A percentile compares a stretch with the other conserved stretches of the same genome.
phyloP scores from a whole-genome alignment of 2,329 filamentous ascomycete genomes.

The Penicillium carneum region DNA sequence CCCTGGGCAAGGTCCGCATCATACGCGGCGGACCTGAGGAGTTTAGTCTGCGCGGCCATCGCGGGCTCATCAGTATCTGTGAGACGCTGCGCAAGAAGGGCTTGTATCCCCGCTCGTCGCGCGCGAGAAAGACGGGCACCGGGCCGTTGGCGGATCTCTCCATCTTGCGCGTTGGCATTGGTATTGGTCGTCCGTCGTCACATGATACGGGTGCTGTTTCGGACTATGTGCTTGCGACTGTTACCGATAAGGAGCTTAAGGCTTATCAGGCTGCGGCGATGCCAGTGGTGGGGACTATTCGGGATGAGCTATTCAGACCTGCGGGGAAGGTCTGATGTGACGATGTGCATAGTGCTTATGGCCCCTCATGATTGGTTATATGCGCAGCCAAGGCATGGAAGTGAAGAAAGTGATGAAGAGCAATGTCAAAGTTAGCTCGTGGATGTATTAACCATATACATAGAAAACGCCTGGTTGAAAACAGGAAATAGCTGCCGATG shows the following conservation, averaged over 20 bases:
- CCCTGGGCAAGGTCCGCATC: conserved; percentile 71
- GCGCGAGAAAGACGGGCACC: conserved; percentile 1
- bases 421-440: conserved; percentile 17
- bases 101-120: conserved; percentile 45
- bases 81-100: conserved; percentile 58
- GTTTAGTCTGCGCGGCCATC: conserved; percentile 72
- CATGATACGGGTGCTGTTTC: conserved; percentile 73
- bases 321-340: conserved; percentile 3
- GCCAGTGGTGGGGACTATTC: conserved; percentile 61
- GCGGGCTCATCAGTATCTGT: conserved; percentile 74
- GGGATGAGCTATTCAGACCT: conserved; percentile 53
- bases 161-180: conserved; percentile 73
- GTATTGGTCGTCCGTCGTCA: conserved; percentile 80
- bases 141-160: conserved; percentile 38
- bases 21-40: conserved; percentile 63
- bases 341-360: neutral
- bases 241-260: conserved; percentile 62
- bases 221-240: conserved; percentile 76
- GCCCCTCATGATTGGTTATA: neutral
- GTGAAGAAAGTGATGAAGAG: conserved; percentile 4
- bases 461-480: conserved; percentile 14
- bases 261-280: conserved; percentile 59
- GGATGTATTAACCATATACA: conserved; percentile 25
- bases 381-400: neutral
- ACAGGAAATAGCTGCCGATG: conserved; percentile 9